phyloP scores from a whole-genome alignment of 75 land plant species.

The Isoetes taiwanensis region DNA sequence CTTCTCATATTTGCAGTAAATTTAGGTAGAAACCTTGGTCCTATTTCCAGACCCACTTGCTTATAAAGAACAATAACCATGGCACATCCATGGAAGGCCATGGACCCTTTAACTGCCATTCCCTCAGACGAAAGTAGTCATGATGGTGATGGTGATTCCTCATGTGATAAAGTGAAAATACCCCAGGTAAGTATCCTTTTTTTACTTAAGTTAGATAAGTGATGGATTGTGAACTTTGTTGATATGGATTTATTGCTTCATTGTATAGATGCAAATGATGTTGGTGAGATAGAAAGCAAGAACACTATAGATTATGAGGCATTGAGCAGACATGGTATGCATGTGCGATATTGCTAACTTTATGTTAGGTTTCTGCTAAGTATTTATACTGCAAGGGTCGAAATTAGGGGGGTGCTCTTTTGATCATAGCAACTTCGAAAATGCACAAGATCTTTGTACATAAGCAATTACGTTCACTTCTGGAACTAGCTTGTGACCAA shows the following conservation, averaged over 20 bases:
- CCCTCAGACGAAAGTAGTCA: conserved; percentile 6
- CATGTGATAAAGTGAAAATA: neutral
- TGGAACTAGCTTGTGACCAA: too few species aligned
- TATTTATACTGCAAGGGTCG: too few species aligned
- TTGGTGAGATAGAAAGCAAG: conserved; percentile 26
- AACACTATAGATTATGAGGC: conserved; percentile 51
- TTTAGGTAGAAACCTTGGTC: too few species aligned
- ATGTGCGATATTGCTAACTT: too few species aligned
- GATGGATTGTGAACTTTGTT: neutral
- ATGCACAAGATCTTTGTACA: too few species aligned
- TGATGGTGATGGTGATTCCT: conserved; percentile 3
- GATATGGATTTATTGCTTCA: neutral
- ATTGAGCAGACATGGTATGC: conserved; percentile 65
- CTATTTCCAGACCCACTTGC: too few species aligned
- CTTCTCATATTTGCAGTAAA: too few species aligned
- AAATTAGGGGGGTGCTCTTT: too few species aligned
- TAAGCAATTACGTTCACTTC: too few species aligned
- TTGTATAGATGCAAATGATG: neutral
- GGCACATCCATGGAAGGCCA: conserved; percentile 18
- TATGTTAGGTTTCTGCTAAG: too few species aligned
- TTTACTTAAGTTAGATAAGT: neutral
- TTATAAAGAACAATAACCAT: too few species aligned
- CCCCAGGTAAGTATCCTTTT: neutral
- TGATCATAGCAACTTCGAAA: too few species aligned
- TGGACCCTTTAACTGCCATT: conserved; percentile 20